Percentiles rank a stretch among this genome's conserved stretches.
phyloP scores from a whole-genome alignment of 176 grass and related monocot species.

The Areca catechu region DNA sequence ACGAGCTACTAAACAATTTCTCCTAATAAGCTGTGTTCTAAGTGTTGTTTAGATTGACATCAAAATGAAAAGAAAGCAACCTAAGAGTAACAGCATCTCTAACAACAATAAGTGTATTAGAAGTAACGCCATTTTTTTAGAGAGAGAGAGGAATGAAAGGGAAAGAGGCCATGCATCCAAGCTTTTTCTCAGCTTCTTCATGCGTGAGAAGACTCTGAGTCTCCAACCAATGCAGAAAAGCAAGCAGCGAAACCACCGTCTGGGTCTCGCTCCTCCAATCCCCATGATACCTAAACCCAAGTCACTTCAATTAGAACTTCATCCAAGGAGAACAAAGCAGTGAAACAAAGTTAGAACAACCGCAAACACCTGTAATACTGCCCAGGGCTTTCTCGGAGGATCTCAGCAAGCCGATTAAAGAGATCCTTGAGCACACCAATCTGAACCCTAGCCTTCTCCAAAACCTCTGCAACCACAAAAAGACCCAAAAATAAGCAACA shows the following conservation, averaged over 20 bases:
- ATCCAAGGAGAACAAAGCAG: no score
- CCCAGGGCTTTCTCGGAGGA: conserved; percentile 68
- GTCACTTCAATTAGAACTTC: background rate
- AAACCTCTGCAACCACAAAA: conserved; percentile 44
- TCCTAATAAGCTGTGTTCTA: no score
- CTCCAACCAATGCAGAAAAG: conserved; percentile 86
- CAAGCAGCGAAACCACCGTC: conserved; percentile 59
- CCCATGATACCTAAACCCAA: conserved; percentile 49
- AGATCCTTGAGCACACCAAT: conserved; percentile 65
- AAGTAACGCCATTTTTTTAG: no score
- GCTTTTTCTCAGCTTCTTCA: conserved; percentile 73
- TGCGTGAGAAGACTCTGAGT: conserved; percentile 61
- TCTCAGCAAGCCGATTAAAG: conserved; percentile 45
- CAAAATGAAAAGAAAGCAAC: no score
- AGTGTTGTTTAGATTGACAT: no score
- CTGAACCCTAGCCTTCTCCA: conserved; percentile 70
- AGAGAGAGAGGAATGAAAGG: background rate
- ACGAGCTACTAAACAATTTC: no score
- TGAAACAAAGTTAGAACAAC: no score
- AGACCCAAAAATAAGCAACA: background rate
- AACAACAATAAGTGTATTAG: no score
- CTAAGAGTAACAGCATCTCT: no score
- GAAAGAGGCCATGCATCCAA: conserved; percentile 45
- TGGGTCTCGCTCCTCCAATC: conserved; percentile 85
- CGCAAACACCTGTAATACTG: conserved; percentile 69